Base-by-base conservation (phyloP, 495 filamentous ascomycete species). In the Aspergillus haitiensis region DNA sequence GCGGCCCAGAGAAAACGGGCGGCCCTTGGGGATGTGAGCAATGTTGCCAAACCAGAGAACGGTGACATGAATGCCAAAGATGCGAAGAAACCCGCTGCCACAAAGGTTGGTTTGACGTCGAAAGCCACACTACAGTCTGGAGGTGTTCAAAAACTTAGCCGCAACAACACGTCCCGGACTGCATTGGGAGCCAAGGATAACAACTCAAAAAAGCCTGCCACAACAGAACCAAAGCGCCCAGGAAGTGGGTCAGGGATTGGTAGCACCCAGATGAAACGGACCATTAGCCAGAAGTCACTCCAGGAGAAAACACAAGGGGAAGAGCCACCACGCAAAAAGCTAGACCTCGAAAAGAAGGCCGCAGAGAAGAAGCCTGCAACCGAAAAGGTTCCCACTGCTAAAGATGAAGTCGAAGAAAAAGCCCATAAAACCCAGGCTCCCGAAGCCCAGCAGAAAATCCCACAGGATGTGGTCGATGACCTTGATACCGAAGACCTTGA, bases 11-110 rank as follows among this genome's bases (percentile, higher is more conserved):
- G 87, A 68, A 87, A 85, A 71, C 89, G 91, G 66, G 79, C 87
- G 66, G 91, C 89, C 34, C 82, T 98, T 16, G 92, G 91, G 31
- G 93, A 98, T 80, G 87, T 96, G 60, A 98, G 92, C 82, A 98
- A 98, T 78, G 89, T 96, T 52, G 83, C 84, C 57, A 97, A 97
- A 75, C 78, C 73, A 21, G 90, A 93, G 12, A 78, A 70, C 6
- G 71, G 69, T 37, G 90, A 91, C 16, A 15, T 15, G 27, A 16
- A 5, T 27, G 59, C 65, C 35, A 83, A 82, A 62, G 82, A 80
- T 52, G 83, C 77, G 33, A 93, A 96, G 83, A 97, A 95, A 78
- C 72, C 80, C 37, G 66, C 73, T 35, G 74, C 75, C 27, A 78
- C 67, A 52, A 88, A 88, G 71, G 69, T 73, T 16, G 87, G 85